Evolutionary conservation across 177 flowering plant genomes (phyloP), one percentile per base, ranked within the genome.

Genomic region (Vitis hybrid): DNA sequence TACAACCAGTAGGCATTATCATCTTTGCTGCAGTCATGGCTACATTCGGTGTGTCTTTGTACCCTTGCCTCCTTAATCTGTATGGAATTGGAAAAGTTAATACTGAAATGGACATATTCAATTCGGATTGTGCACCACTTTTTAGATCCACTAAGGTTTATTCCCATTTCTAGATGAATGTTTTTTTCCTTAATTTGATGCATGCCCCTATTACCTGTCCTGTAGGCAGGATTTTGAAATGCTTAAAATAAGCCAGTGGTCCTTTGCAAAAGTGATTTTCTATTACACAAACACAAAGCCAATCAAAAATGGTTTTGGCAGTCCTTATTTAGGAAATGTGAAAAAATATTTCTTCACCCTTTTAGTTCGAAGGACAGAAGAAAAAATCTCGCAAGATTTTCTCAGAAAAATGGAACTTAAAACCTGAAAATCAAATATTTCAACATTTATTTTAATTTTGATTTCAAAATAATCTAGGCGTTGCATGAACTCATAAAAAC

Each of bases 1-100:
- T 88, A 55, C 90, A 88, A 55, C 90, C 92, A 10, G 89, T 87
- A 1, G 92, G 92, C 21, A 87, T 88, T 56, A 76, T 87, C 58
- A 78, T 88, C 56, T 88, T 88, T 75, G 89, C 92, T 64, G 89
- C 92, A 60, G 14, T 88, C 23, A 88, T 88, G 92, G 92, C 92
- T 32, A 88, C 90, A 60, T 82, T 88, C 9, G 90, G 92, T 87
- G 74, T 56, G 84, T 75, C 13, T 14, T 59, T 51, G 7, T 66
- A 2, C 50, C 18, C 60, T 30, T 8, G 10, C 26, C 12, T 60
- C 3, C n/a, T 60, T 26, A 30, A 3, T 21, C 17, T 54, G 57
- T 54, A 14, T 13, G 15, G n/a, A 54, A 14, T 54, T 14, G 57
- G 57, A 15, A 15, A 54, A 10, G 57, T 54, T 14, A 13, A 5